Base-by-base conservation (phyloP, 106 monocot species). In the Dendrobium nobile region DNA sequence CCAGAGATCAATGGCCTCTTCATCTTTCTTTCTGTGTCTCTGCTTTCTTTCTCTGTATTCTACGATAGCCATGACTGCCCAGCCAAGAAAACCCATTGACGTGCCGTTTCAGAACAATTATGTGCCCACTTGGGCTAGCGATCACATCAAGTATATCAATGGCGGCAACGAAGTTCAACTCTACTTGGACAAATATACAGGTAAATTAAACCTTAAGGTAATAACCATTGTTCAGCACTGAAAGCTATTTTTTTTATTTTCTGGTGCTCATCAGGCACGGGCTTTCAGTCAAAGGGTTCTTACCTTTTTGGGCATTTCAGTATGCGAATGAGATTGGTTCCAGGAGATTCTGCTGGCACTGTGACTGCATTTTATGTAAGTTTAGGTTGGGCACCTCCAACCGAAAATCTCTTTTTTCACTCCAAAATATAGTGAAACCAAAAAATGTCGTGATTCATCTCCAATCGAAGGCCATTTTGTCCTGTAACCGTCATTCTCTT, bases 241-340 rank as follows among this genome's bases (percentile, higher is more conserved):
- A 10, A 13, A 13, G 13, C 0, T 13, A 13, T 11, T 13, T 51
- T 2, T 15, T 2, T 51, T 16, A 8, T 9, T 51, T 51, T 15
- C 51, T 51, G 15, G 13, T 51, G 15, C 51, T 51, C 2, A 51
- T 15, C 51, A 51, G 51, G 86, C 19, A 82, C 86, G 31, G 86
- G 86, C 42, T 86, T 86, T 72, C 86, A 86, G 33, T 86, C 86
- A 4, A 76, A 22, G 67, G 86, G 82, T 13, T 82, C 82, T 17
- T 86, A 86, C 82, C 80, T 86, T 56, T 86, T 86, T 27, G 86
- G 86, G 24, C 82, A 86, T 67, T 86, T 86, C 86, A 86, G 86
- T 22, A 86, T 86, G 86, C 86, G 83, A 9, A 79, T 82, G 37
- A 86, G 80, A 76, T 37, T 86, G 82, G 86, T 86, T 59, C 68